Percentiles rank a stretch among this genome's conserved stretches.
Conservation (phyloP, 2,329 filamentous ascomycete species). For the Aspergillus clavatus region DNA sequence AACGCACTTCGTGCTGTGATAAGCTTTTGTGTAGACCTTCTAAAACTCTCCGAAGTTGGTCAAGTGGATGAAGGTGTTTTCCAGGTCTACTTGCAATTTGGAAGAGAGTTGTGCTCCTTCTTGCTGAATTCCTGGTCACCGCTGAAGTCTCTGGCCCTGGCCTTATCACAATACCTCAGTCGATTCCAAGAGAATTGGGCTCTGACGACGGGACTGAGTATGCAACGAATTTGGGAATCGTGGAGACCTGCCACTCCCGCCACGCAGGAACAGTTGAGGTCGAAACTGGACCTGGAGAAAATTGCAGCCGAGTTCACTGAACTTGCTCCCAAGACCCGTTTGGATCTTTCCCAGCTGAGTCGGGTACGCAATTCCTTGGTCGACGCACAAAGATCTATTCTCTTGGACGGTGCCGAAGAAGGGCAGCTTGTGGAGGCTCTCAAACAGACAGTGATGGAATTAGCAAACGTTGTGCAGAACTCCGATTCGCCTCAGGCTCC, state of each 20-base stretch:
- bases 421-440: conserved; percentile 35
- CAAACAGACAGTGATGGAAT: conserved; percentile 34
- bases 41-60: conserved; percentile 37
- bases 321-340: conserved; percentile 32
- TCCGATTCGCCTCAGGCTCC: conserved; percentile 30
- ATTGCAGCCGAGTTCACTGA: conserved; percentile 35
- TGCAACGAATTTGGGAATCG: conserved; percentile 72
- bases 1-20: conserved; percentile 31
- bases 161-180: conserved; percentile 34
- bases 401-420: conserved; percentile 34
- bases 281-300: conserved; percentile 33
- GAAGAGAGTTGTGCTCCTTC: conserved; percentile 31
- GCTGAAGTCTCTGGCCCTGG: conserved; percentile 24
- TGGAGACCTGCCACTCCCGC: conserved; percentile 59
- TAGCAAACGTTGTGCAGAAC: conserved; percentile 29
- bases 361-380: conserved; percentile 36
- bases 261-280: conserved; percentile 29
- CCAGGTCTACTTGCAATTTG: conserved; percentile 49
- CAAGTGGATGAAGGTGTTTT: conserved; percentile 51
- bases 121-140: conserved; percentile 24
- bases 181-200: conserved; percentile 67
- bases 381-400: conserved; percentile 34
- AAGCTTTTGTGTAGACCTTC: conserved; percentile 48
- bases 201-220: conserved; percentile 68
- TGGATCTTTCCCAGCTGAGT: conserved; percentile 34